Conservation (phyloP, 495 filamentous ascomycete genomes). For the Xanthoparmelia taractica region DNA sequence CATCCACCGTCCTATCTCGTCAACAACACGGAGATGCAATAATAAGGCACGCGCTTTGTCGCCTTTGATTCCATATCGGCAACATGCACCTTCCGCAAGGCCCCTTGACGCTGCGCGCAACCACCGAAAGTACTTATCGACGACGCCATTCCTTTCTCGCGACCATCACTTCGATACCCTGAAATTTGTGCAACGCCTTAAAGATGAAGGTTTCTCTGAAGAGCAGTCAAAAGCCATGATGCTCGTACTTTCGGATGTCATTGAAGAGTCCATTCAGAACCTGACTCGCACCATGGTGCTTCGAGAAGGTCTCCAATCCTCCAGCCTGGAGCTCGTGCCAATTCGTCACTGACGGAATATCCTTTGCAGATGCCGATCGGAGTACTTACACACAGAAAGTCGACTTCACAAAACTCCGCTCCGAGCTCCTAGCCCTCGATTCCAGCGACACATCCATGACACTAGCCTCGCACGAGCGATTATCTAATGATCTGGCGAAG, state of each 20-base stretch:
- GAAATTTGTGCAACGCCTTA: slow-evolving; percentile 87
- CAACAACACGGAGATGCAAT: slow-evolving; percentile 10
- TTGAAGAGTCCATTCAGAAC: slow-evolving; percentile 97
- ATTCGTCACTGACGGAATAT: background rate
- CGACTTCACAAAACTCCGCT: slow-evolving; percentile 97
- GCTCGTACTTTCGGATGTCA: slow-evolving; percentile 92
- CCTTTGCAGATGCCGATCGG: slow-evolving; percentile 42
- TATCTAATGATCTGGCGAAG: slow-evolving; percentile 91
- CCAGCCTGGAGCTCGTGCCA: background rate
- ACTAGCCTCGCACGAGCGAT: slow-evolving; percentile 79
- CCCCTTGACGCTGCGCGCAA: background rate
- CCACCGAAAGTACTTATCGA: slow-evolving; percentile 50
- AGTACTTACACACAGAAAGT: slow-evolving; percentile 97
- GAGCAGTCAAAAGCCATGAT: slow-evolving; percentile 95
- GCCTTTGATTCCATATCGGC: background rate
- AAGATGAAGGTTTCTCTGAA: slow-evolving; percentile 89
- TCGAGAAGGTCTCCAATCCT: slow-evolving; percentile 57
- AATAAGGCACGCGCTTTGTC: background rate
- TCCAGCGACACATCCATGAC: slow-evolving; percentile 84
- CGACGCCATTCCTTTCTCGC: slow-evolving; percentile 48
- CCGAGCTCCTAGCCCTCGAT: slow-evolving; percentile 84
- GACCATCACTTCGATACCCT: slow-evolving; percentile 99
- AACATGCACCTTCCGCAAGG: background rate
- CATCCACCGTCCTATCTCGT: background rate
- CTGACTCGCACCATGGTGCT: slow-evolving; percentile 96